Base-by-base conservation (phyloP, 352 stramenopile species). In the Phytophthora citrophthora region DNA sequence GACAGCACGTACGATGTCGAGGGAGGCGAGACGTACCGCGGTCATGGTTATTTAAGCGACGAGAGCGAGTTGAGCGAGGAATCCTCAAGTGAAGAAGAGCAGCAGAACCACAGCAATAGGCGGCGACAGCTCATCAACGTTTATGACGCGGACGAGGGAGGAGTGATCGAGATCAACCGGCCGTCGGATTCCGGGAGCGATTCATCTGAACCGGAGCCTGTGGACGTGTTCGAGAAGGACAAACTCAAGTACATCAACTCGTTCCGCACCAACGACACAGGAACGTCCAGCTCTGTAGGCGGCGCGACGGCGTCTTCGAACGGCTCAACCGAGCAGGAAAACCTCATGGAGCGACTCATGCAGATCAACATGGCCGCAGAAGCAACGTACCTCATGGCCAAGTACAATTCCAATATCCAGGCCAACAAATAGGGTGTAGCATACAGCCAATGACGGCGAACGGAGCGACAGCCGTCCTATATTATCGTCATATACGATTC, bases 191-290 rank as follows among this genome's bases (percentile, higher is more conserved):
- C 43, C 16, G 63, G 74, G 16, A 64, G 79, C 8, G 54, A 65
- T 18, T 62, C 59, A 6, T 57, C 45, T 47, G 64, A 76, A 6
- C 61, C 72, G 18, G 68, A 73, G 32, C 67, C 61, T 12, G 73
- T 75, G 10, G 62, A 78, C 18, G 61, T 77, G 9, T 79, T 86
- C 38, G 74, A 86, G 40, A 53, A 82, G 10, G 79, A 90, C 59
- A 79, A 77, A 12, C 72, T 87, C 23, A 88, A 88, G 70, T 90
- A 90, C 60, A 83, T 86, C 51, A 87, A 82, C 68, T 78, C 74
- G 1, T 84, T 84, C 66, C 64, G 68, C 26, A 48, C 68, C 4
- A 76, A 86, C 39, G 61, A 65, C 13, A 26, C 11, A 24, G 36
- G 38, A 52, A 24, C 54, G 5, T 16, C 23, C 34, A 46, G 41